Evolutionary conservation across 495 filamentous ascomycete genomes (phyloP).

Genomic region (Chaetomium tenue): DNA sequence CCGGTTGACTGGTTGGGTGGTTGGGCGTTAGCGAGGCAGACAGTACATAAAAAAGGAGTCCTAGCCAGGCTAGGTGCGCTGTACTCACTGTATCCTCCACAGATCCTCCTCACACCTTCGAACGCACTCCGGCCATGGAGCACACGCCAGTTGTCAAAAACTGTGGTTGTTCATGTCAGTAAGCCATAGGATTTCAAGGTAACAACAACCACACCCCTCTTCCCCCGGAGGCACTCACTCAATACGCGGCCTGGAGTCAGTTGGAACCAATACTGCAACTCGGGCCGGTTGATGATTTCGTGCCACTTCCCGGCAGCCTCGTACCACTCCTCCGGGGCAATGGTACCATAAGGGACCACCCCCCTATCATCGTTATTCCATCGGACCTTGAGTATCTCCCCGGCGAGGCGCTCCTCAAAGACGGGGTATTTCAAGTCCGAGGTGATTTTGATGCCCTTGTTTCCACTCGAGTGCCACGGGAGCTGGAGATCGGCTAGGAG

Average conservation of each 20-base stretch:
- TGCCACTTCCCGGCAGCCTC: slow-evolving; percentile 66
- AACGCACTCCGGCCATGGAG: slow-evolving; percentile 81
- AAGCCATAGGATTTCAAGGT: background rate
- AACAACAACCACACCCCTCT: background rate
- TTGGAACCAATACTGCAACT: slow-evolving; percentile 69
- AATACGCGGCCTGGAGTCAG: slow-evolving; percentile 74
- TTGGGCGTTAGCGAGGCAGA: slow-evolving; percentile 27
- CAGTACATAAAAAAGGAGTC: slow-evolving; percentile 1
- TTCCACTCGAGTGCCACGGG: slow-evolving; percentile 78
- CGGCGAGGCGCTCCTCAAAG: slow-evolving; percentile 52
- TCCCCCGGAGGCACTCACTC: slow-evolving; percentile 50
- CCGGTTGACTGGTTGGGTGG: slow-evolving; percentile 60
- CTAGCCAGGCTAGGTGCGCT: background rate
- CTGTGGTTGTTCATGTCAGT: slow-evolving; percentile 37
- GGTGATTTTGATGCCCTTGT: slow-evolving; percentile 73
- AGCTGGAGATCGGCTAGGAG: slow-evolving; percentile 54
- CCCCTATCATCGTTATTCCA: slow-evolving; percentile 93
- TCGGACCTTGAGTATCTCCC: slow-evolving; percentile 58
- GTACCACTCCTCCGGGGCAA: slow-evolving; percentile 63
- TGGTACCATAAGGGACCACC: slow-evolving; percentile 47
- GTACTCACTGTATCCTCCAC: slow-evolving; percentile 79
- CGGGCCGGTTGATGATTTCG: slow-evolving; percentile 53
- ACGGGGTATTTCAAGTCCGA: slow-evolving; percentile 66
- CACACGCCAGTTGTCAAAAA: slow-evolving; percentile 96
- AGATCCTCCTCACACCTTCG: slow-evolving; percentile 79